Conservation (phyloP, 495 filamentous ascomycete genomes). For the Cudoniella acicularis region DNA sequence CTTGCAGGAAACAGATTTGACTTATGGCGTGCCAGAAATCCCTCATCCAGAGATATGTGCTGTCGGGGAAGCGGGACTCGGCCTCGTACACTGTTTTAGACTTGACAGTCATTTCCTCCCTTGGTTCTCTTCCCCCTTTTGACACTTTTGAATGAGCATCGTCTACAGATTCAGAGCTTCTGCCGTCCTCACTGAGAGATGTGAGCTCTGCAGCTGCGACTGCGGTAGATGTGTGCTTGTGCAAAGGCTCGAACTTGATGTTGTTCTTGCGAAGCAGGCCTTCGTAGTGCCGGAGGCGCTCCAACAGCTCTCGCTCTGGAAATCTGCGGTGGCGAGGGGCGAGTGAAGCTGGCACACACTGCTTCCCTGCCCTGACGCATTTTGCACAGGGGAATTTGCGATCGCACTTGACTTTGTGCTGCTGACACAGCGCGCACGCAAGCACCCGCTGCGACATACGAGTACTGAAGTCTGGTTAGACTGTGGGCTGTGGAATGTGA, state of each 20-base stretch:
- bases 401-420: constrained; percentile 65
- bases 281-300: constrained; percentile 53
- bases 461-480: constrained; percentile 5
- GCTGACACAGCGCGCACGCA: constrained; percentile 61
- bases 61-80: constrained; percentile 34
- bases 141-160: no score
- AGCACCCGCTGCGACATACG: constrained; percentile 39
- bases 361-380: constrained; percentile 55
- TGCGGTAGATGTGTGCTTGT: no score
- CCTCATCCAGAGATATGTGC: constrained; percentile 27
- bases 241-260: constrained; percentile 25
- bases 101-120: constrained; percentile 19
- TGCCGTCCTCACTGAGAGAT: constrained; percentile 17
- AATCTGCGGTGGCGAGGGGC: constrained; percentile 53
- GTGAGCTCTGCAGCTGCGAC: constrained; percentile 11
- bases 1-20: no score
- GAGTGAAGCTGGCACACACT: constrained; percentile 58
- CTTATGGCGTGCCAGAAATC: constrained; percentile 48
- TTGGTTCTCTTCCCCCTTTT: no score
- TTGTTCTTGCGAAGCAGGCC: constrained; percentile 46
- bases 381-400: constrained; percentile 60
- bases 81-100: constrained; percentile 33
- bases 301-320: constrained; percentile 46
- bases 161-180: constrained; percentile 28
- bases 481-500: no score